A percentile compares a stretch with the other conserved stretches of the same genome.
phyloP scores from a whole-genome alignment of 106 monocot species.

The Hemerocallis citrina region DNA sequence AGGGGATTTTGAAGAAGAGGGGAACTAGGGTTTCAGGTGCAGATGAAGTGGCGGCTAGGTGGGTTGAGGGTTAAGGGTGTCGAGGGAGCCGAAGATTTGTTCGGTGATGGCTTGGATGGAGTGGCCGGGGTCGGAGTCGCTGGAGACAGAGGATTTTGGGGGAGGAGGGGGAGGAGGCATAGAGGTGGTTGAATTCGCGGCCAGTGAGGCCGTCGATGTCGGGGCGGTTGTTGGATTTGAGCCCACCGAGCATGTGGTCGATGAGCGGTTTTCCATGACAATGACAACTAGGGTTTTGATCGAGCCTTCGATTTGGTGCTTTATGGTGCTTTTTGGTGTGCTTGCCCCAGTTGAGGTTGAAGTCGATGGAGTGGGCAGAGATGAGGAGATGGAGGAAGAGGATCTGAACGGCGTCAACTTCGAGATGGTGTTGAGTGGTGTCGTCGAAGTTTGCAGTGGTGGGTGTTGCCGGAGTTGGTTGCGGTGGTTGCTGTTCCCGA shows the following conservation, averaged over 20 bases:
- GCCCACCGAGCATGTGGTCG: conserved; percentile 17
- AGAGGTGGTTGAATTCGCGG: conserved; percentile 6
- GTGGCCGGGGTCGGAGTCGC: conserved; percentile 84
- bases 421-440: too few relatives aligned
- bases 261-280: conserved; percentile 77
- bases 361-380: conserved; percentile 28
- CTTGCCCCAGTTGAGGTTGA: conserved; percentile 7
- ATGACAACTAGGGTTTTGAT: conserved; percentile 80
- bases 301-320: conserved; percentile 53
- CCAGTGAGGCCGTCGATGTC: conserved; percentile 17
- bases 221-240: not conserved
- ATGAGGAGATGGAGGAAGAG: conserved; percentile 20
- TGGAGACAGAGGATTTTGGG: conserved; percentile 45
- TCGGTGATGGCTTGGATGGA: conserved; percentile 85
- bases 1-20: too few relatives aligned
- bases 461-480: too few relatives aligned
- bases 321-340: conserved; percentile 25
- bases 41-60: too few relatives aligned
- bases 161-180: conserved; percentile 44
- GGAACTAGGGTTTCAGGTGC: too few relatives aligned
- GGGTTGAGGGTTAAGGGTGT: too few relatives aligned
- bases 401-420: too few relatives aligned
- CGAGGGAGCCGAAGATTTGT: conserved; percentile 68
- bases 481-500: too few relatives aligned
- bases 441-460: too few relatives aligned